A percentile compares a stretch with the other conserved stretches of the same genome.
These are phyloP conservation scores for Penicillium cosmopolitanum DNA, from an alignment of 495 filamentous ascomycete genomes.

Conservation along the genomic window DNA sequence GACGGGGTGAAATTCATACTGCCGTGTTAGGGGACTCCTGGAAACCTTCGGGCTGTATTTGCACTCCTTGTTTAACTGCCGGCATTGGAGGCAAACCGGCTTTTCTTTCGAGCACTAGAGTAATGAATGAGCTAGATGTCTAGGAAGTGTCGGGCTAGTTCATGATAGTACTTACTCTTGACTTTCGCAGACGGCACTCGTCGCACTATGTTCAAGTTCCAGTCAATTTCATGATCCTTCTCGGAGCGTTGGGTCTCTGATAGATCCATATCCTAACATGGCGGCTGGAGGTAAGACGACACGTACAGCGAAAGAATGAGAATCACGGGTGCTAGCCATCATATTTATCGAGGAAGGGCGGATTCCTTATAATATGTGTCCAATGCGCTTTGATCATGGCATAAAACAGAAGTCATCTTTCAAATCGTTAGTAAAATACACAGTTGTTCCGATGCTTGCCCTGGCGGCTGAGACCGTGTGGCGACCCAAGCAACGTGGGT, in stretches of 20 bases:
- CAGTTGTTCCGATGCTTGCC: background rate
- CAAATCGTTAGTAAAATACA: conserved; percentile 27
- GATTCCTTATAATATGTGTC: conserved; percentile 30
- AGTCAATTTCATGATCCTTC: no score
- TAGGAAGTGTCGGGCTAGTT: background rate
- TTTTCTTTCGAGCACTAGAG: conserved; percentile 53
- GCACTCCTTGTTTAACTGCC: conserved; percentile 50
- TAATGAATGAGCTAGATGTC: conserved; percentile 9
- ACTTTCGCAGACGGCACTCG: conserved; percentile 54
- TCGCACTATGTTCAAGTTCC: conserved; percentile 41
- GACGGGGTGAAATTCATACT: conserved; percentile 34
- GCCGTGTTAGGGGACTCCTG: conserved; percentile 51
- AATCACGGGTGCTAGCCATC: conserved; percentile 54
- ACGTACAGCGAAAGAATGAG: conserved; percentile 53
- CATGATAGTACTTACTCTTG: conserved; percentile 38
- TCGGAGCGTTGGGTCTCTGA: no score
- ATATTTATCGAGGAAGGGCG: conserved; percentile 41
- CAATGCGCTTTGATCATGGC: conserved; percentile 42
- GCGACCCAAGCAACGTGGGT: conserved; percentile 6
- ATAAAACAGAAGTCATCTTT: conserved; percentile 44
- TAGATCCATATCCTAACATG: no score
- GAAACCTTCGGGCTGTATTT: conserved; percentile 54
- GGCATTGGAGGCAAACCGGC: conserved; percentile 48
- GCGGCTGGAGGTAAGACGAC: background rate
- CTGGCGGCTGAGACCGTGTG: conserved; percentile 1